Conservation (phyloP, 2,329 filamentous ascomycete species). For the Fusarium caatingaense region DNA sequence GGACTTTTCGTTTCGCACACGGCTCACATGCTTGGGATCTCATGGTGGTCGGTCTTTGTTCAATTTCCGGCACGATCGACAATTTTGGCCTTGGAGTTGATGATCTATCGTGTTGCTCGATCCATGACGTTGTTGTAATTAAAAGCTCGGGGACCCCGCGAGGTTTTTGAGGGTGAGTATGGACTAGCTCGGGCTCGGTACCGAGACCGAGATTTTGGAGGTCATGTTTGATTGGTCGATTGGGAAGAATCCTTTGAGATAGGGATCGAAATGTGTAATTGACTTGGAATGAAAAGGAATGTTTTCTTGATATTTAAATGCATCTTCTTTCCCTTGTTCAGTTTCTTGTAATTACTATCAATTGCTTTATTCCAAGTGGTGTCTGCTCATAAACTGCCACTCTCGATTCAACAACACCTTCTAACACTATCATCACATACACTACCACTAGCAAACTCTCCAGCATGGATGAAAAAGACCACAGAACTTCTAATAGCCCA, state of each 20-base stretch:
- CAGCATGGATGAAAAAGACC: not conserved
- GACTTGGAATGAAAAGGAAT: not conserved
- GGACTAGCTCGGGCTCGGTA: conserved; percentile 21
- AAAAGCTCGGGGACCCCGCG: conserved; percentile 21
- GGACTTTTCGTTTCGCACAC: conserved; percentile 32
- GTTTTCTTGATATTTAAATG: not conserved
- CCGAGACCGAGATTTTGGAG: conserved; percentile 8
- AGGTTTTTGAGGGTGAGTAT: not conserved
- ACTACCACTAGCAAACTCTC: not conserved
- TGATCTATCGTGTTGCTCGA: not conserved
- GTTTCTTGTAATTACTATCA: not conserved
- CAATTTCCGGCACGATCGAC: not conserved
- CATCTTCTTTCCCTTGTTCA: not conserved
- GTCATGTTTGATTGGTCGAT: not conserved
- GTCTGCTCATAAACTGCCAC: not conserved
- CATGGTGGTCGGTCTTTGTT: not conserved
- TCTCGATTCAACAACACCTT: not conserved
- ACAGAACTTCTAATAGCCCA: fast-evolving
- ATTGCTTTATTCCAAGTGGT: not conserved
- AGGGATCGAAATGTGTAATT: conserved; percentile 1
- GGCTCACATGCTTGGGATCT: conserved; percentile 26
- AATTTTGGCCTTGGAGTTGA: not conserved
- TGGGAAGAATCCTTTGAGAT: not conserved
- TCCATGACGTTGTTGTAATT: conserved; percentile 25
- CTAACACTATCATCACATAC: not conserved